A percentile compares a stretch with the other conserved stretches of the same genome.
These are phyloP conservation scores for Amborella trichopoda DNA, from an alignment of 164 flowering plant genomes.

Conservation along the genomic window DNA sequence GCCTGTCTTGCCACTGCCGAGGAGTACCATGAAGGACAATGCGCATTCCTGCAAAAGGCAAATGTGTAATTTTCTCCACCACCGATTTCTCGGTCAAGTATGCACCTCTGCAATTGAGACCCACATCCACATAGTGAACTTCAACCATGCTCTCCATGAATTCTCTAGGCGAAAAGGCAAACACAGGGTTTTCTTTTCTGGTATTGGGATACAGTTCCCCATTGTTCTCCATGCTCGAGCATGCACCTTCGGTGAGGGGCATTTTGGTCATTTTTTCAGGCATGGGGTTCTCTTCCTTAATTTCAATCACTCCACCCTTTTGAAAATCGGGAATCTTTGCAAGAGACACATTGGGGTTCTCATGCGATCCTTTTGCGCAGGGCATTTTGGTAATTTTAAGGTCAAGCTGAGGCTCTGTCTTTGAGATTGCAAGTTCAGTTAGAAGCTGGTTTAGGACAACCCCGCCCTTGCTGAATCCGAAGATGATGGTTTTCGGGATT, in stretches of 20 bases:
- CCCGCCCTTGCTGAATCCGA: constrained; percentile 96
- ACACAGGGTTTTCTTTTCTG: constrained; percentile 16
- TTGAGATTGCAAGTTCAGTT: constrained; percentile 39
- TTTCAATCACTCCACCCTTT: not conserved
- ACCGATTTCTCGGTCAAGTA: constrained; percentile 44
- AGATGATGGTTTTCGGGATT: constrained; percentile 40
- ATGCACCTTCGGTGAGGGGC: not conserved
- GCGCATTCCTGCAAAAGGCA: constrained; percentile 27
- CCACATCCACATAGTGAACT: constrained; percentile 79
- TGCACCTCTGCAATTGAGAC: constrained; percentile 65
- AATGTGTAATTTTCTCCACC: constrained; percentile 33
- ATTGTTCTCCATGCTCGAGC: constrained; percentile 1
- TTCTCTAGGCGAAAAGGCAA: constrained; percentile 38
- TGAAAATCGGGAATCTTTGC: too few relatives aligned
- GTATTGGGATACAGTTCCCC: not conserved
- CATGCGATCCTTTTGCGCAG: too few relatives aligned
- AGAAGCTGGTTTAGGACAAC: constrained; percentile 69
- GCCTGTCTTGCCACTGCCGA: constrained; percentile 68
- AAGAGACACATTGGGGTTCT: too few relatives aligned
- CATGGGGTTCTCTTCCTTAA: too few relatives aligned
- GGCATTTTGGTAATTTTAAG: too few relatives aligned
- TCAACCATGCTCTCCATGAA: constrained; percentile 59
- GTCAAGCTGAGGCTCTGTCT: constrained; percentile 13
- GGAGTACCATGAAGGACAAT: constrained; percentile 82
- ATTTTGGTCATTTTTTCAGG: too few relatives aligned